A percentile compares a stretch with the other conserved stretches of the same genome.
Evolutionary conservation across 768 basidiomycete species (phyloP).

Genomic region (Daedalea quercina): DNA sequence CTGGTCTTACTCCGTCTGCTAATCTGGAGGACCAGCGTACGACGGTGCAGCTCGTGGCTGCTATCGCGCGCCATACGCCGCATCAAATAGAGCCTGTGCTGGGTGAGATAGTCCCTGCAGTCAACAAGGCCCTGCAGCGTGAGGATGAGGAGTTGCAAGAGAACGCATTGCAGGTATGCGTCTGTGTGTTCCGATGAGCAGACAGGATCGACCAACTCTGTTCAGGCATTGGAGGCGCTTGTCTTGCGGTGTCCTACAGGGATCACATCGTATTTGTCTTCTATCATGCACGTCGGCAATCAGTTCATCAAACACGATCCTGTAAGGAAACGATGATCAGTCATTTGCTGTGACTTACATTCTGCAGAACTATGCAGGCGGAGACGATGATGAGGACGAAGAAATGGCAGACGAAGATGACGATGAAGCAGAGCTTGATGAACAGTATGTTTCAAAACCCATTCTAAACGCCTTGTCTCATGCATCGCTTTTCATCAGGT

Average conservation of each 20-base stretch:
- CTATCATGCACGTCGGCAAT: constrained; percentile 64
- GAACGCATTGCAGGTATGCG: constrained; percentile 64
- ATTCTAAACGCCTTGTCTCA: constrained; percentile 2
- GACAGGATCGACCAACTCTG: background rate
- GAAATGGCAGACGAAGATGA: constrained; percentile 62
- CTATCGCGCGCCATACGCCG: constrained; percentile 71
- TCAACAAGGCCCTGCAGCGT: constrained; percentile 59
- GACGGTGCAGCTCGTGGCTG: constrained; percentile 72
- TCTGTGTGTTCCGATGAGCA: background rate
- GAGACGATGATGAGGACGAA: constrained; percentile 57
- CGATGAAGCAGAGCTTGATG: constrained; percentile 63
- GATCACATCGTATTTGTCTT: constrained; percentile 60
- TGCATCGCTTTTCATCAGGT: constrained; percentile 37
- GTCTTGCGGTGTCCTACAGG: constrained; percentile 81
- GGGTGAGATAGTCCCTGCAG: constrained; percentile 57
- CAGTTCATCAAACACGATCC: constrained; percentile 92
- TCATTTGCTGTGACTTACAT: background rate
- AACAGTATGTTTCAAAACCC: constrained; percentile 42
- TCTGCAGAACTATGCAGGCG: constrained; percentile 66
- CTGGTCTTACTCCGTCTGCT: constrained; percentile 46
- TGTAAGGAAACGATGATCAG: constrained; percentile 36
- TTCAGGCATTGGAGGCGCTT: constrained; percentile 77
- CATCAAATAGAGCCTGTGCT: constrained; percentile 56
- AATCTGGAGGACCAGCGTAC: constrained; percentile 68
- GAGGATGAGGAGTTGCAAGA: constrained; percentile 86